phyloP scores from a whole-genome alignment of 2,329 filamentous ascomycete genomes.

The Pezicula neosporulosa region DNA sequence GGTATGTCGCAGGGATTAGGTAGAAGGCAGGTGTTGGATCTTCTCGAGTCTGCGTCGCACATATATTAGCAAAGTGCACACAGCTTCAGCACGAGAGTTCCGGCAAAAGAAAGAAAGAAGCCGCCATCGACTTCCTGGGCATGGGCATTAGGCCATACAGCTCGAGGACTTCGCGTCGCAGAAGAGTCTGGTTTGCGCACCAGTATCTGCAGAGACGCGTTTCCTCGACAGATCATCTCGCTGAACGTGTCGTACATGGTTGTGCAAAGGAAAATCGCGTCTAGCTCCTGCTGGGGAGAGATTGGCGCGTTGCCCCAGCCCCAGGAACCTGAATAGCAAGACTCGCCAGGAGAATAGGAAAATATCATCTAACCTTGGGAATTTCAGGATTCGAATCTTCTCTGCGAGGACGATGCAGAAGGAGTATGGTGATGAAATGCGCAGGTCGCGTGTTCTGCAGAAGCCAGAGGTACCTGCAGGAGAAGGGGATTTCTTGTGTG shows the following conservation, averaged over 20 bases:
- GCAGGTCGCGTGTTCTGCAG: background rate
- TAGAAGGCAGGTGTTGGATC: conserved; percentile 12
- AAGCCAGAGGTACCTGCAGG: background rate
- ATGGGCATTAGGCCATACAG: background rate
- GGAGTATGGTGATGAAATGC: background rate
- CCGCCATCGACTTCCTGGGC: background rate
- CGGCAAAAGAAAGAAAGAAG: background rate
- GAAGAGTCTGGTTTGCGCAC: conserved; percentile 1
- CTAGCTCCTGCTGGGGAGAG: background rate
- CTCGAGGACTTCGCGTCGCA: conserved; percentile 5
- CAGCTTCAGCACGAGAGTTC: background rate
- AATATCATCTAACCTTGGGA: conserved; percentile 15
- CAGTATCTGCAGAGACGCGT: background rate
- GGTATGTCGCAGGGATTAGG: conserved; percentile 20
- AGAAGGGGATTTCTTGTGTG: background rate
- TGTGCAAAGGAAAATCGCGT: background rate
- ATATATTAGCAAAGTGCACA: conserved; percentile 16
- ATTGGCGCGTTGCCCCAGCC: background rate
- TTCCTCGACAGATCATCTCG: background rate
- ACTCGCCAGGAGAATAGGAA: conserved; percentile 14
- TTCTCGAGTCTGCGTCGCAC: conserved; percentile 20
- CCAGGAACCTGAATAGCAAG: background rate
- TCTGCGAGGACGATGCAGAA: background rate
- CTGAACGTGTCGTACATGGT: background rate
- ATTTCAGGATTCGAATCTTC: background rate